Base-by-base conservation (phyloP, 2,329 filamentous ascomycete genomes). In the Ophiostoma himal-ulmi region DNA sequence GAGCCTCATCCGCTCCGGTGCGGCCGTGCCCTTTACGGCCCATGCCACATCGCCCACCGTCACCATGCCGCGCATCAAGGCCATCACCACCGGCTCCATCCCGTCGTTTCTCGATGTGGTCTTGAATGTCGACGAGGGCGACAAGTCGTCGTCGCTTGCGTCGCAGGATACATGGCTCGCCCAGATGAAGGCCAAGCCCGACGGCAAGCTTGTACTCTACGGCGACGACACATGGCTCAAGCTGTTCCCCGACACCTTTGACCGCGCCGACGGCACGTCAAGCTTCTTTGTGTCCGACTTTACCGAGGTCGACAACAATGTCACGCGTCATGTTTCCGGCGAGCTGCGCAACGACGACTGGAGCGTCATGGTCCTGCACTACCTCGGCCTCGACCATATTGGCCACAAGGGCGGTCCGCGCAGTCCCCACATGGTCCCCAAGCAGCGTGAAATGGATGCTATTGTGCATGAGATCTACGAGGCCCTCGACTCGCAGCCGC, bases 271-370 rank as follows among this genome's bases (percentile, higher is more conserved):
- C 79, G 95, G 96, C 67, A 99, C 95, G 1, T 93, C 93, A 70
- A 98, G 94, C 81, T 99, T 99, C 80, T 99, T 98, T 80, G 95
- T 99, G 75, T 93, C 95, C 79, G 95, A 99, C 79, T 99, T 97
- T 77, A 96, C 92, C 68, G 94, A 99, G 82, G 96, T 99, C 74
- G 95, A 99, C 81, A 90, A 93, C 78, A 99, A 99, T 79, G 95
- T 99, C 75, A 99, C 95, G 2, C 88, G 95, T 73, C 93, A 99
- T 82, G 84, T 99, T 69, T 85, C 90, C 5, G 82, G 82, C 48
- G 94, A 98, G 80, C 83, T 99, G 72, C 80, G 82, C 70, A 89
- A 87, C 57, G 81, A 87, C 70, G 95, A 99, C 77, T 99, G 95
- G 95, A 91, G 92, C 78, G 91, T 91, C 2, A 91, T 98, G 89